Percentiles rank a stretch among this genome's conserved stretches.
Evolutionary conservation across 83 land plant species (phyloP).

Genomic region (Larix sibirica): DNA sequence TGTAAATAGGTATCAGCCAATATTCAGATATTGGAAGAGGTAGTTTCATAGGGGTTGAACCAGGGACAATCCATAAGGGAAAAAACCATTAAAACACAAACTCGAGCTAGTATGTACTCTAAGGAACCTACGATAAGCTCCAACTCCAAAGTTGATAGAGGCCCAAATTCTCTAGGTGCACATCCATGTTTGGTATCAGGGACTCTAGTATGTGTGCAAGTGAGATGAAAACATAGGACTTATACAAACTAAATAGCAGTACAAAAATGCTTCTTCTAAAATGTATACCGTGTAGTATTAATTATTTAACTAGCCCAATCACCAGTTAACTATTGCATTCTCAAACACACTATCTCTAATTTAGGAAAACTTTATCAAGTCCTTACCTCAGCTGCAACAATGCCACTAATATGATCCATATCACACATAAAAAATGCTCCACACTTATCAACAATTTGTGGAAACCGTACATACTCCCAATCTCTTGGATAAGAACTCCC

Average conservation of each 20-base stretch:
- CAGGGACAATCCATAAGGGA: background rate
- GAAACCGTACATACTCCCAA: constrained; percentile 82
- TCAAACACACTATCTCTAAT: background rate
- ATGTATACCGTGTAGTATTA: background rate
- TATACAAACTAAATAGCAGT: background rate
- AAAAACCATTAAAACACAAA: background rate
- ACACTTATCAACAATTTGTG: constrained; percentile 86
- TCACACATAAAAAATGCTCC: constrained; percentile 96
- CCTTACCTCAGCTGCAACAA: constrained; percentile 82
- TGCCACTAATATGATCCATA: constrained; percentile 97
- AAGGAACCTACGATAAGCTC: background rate
- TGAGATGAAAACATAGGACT: background rate
- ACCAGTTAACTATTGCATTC: background rate
- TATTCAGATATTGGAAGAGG: background rate
- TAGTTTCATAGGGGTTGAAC: background rate
- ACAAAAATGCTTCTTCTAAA: background rate
- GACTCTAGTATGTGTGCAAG: background rate
- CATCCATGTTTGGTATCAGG: background rate
- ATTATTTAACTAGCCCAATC: background rate
- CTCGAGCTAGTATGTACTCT: background rate
- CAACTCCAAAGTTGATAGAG: background rate
- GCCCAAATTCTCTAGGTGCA: background rate
- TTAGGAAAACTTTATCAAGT: background rate
- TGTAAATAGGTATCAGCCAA: background rate
- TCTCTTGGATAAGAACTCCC: constrained; percentile 94